Evolutionary conservation across 768 basidiomycete species (phyloP).

Genomic region (Phallus indusiatus): DNA sequence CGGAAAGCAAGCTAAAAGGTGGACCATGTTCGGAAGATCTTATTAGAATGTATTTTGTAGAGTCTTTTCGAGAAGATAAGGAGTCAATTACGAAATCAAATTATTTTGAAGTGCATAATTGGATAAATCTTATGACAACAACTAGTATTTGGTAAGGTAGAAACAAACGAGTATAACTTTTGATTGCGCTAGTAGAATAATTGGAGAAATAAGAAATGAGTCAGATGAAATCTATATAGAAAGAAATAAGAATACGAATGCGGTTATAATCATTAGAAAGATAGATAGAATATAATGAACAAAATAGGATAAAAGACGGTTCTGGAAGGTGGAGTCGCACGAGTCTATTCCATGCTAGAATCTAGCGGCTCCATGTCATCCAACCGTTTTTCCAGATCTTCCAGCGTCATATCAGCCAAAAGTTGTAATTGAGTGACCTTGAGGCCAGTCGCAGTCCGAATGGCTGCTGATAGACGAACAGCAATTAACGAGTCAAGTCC

Average conservation of each 20-base stretch:
- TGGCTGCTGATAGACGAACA: not conserved
- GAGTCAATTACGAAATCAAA: not conserved
- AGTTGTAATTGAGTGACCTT: slow-evolving; percentile 7
- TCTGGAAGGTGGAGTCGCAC: not conserved
- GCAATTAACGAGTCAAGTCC: slow-evolving; percentile 7
- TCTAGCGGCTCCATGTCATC: not conserved
- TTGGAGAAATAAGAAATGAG: not conserved
- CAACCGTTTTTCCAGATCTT: not conserved
- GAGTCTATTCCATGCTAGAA: not conserved
- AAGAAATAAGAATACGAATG: not conserved
- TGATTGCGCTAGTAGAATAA: not conserved
- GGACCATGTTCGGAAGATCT: slow-evolving; percentile 94
- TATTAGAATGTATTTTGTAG: slow-evolving; percentile 34
- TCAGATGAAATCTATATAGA: not conserved
- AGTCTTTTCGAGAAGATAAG: not conserved
- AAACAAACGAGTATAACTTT: not conserved
- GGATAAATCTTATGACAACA: not conserved
- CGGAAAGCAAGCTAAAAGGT: slow-evolving; percentile 80
- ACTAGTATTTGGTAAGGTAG: not conserved
- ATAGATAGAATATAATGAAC: not conserved
- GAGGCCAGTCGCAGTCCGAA: not conserved
- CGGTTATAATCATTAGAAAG: not conserved
- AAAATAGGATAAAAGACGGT: not conserved
- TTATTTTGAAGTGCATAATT: not conserved
- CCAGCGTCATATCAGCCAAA: slow-evolving; percentile 5